Percentiles rank a stretch among this genome's conserved stretches.
These are phyloP conservation scores for Chiua virens DNA, from an alignment of 768 basidiomycete genomes.

Conservation along the genomic window DNA sequence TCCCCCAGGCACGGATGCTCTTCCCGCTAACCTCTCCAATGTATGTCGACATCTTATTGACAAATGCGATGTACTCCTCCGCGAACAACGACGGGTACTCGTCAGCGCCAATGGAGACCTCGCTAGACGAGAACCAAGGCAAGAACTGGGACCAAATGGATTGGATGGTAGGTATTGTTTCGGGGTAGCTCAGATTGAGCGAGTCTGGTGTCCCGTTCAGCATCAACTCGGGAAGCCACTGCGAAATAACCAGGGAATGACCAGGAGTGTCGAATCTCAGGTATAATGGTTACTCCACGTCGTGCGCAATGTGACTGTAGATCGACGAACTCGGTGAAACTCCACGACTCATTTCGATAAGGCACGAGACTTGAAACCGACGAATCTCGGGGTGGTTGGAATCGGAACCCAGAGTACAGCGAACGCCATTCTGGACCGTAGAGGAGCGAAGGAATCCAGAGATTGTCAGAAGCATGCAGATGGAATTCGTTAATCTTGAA, in stretches of 20 bases:
- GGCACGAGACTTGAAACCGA: conserved; percentile 36
- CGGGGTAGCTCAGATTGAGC: conserved; percentile 41
- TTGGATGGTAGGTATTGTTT: conserved; percentile 43
- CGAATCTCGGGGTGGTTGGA: conserved; percentile 37
- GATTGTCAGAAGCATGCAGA: conserved; percentile 43
- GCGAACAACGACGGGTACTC: conserved; percentile 40
- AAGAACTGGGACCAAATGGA: conserved; percentile 43
- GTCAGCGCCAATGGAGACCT: conserved; percentile 49
- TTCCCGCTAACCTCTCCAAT: conserved; percentile 34
- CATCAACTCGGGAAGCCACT: conserved; percentile 46
- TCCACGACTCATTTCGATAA: conserved; percentile 42
- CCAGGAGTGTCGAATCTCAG: conserved; percentile 47
- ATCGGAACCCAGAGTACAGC: conserved; percentile 44
- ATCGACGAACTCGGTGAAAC: conserved; percentile 27
- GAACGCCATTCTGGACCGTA: conserved; percentile 39
- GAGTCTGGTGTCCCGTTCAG: conserved; percentile 34
- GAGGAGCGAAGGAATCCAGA: conserved; percentile 42
- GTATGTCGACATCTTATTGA: conserved; percentile 43
- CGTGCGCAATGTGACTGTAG: conserved; percentile 39
- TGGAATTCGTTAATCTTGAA: conserved; percentile 47
- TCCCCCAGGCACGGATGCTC: conserved; percentile 43
- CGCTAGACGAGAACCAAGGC: conserved; percentile 38
- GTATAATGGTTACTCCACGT: conserved; percentile 40
- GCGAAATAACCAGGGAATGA: conserved; percentile 44
- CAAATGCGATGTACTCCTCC: conserved; percentile 42